Conservation (phyloP, 169 alveolate species). For the Plasmodium falciparum region DNA sequence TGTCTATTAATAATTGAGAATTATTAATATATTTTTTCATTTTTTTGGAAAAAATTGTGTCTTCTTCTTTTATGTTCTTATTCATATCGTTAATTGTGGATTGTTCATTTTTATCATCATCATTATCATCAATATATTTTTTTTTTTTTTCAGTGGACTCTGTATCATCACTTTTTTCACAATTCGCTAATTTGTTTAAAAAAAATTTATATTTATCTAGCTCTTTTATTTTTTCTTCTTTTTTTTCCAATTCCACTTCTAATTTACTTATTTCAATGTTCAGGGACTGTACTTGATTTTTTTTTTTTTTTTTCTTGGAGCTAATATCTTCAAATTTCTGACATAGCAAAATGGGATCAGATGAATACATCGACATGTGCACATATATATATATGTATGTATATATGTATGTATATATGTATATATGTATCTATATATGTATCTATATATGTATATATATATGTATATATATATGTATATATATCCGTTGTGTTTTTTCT, state of each 20-base stretch:
- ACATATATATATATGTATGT: not conserved
- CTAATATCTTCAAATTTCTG: conserved; percentile 63
- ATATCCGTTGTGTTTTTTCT: too few species aligned
- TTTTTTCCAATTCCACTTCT: conserved; percentile 57
- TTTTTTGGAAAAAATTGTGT: conserved; percentile 5
- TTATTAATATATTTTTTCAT: conserved; percentile 62
- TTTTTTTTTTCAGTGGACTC: conserved; percentile 4
- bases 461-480: not conserved
- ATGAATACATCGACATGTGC: not conserved
- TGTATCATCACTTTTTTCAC: conserved; percentile 20
- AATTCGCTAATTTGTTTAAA: conserved; percentile 58
- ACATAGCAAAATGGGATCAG: not conserved
- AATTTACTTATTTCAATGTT: conserved; percentile 71
- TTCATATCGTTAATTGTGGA: not conserved
- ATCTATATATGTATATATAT: too few species aligned
- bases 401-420: not conserved
- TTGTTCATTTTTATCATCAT: not conserved
- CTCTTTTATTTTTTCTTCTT: conserved; percentile 73
- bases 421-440: too few species aligned
- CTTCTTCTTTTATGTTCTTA: not conserved
- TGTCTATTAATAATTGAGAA: conserved; percentile 45
- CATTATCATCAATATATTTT: conserved; percentile 15
- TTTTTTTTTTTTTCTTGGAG: conserved; percentile 49
- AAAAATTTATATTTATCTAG: conserved; percentile 57
- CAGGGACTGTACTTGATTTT: conserved; percentile 48